Evolutionary conservation across 768 basidiomycete species (phyloP).

Genomic region (Pseudohyphozyma bogoriensis): DNA sequence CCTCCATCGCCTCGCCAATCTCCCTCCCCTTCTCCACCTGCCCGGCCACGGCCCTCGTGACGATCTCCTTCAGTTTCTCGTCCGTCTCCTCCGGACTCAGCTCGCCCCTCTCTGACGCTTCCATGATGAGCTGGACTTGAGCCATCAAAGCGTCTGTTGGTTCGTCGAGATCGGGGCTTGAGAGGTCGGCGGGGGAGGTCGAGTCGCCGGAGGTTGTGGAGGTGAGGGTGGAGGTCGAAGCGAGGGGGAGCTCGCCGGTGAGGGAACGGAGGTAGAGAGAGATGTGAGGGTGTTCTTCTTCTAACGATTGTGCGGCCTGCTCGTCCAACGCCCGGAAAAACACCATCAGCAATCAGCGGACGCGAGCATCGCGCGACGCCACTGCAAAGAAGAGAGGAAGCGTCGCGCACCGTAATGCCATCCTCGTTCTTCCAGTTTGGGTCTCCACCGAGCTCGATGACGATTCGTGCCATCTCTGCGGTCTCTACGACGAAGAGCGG

Average conservation of each 20-base stretch:
- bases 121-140: conserved; percentile 37
- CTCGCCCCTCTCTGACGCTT: conserved; percentile 33
- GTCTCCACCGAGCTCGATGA: conserved; percentile 41
- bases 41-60: conserved; percentile 34
- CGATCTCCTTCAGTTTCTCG: conserved; percentile 36
- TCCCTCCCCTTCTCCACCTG: conserved; percentile 29
- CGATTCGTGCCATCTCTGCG: conserved; percentile 36
- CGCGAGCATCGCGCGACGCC: not conserved
- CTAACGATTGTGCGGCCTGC: conserved; percentile 30
- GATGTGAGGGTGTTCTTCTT: conserved; percentile 34
- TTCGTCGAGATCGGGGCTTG: conserved; percentile 11
- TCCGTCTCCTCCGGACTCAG: conserved; percentile 30
- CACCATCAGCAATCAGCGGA: too few species aligned
- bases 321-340: not conserved
- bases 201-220: not conserved
- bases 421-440: conserved; percentile 35
- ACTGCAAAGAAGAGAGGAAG: not conserved
- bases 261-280: conserved; percentile 31
- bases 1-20: conserved; percentile 21
- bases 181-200: conserved; percentile 19
- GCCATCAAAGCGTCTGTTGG: conserved; percentile 35
- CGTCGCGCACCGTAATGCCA: conserved; percentile 39
- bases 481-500: conserved; percentile 42
- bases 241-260: conserved; percentile 20
- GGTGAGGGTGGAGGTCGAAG: not conserved